These are phyloP conservation scores for Claviceps quebecensis DNA, from an alignment of 2,329 filamentous ascomycete species.

Conservation along the genomic window DNA sequence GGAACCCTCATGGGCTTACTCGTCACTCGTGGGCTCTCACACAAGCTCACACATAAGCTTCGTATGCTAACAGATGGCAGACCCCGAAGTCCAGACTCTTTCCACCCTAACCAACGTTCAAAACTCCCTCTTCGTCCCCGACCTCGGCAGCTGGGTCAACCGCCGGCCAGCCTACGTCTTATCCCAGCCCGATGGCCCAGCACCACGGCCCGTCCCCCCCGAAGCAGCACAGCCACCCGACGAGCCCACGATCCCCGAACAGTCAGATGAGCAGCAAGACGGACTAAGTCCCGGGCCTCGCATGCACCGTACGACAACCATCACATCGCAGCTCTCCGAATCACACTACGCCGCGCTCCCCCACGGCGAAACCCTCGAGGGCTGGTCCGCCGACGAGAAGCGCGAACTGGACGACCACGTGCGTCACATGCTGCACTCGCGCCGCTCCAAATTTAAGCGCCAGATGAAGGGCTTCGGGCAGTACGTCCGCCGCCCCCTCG, in stretches of 20 bases:
- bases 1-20: too few species aligned
- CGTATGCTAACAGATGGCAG: slow-evolving; percentile 24
- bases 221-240: slow-evolving; percentile 6
- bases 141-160: slow-evolving; percentile 63
- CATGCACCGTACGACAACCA: slow-evolving; percentile 36
- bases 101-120: slow-evolving; percentile 81
- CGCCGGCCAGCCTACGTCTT: slow-evolving; percentile 66
- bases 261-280: background rate
- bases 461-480: slow-evolving; percentile 67
- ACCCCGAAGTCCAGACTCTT: slow-evolving; percentile 70
- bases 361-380: slow-evolving; percentile 55
- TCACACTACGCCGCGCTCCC: slow-evolving; percentile 69
- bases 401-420: slow-evolving; percentile 73
- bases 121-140: slow-evolving; percentile 76
- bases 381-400: slow-evolving; percentile 64
- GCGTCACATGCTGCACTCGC: slow-evolving; percentile 74
- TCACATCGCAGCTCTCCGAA: slow-evolving; percentile 54
- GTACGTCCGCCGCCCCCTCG: slow-evolving; percentile 63
- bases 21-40: too few species aligned
- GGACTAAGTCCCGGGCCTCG: slow-evolving; percentile 8
- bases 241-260: slow-evolving; percentile 5
- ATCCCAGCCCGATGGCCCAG: slow-evolving; percentile 24
- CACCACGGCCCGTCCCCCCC: background rate
- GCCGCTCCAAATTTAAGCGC: slow-evolving; percentile 65
- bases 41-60: too few species aligned